A percentile compares a stretch with the other conserved stretches of the same genome.
Evolutionary conservation across 2,329 filamentous ascomycete genomes (phyloP).

Genomic region (Septoria petroselini): DNA sequence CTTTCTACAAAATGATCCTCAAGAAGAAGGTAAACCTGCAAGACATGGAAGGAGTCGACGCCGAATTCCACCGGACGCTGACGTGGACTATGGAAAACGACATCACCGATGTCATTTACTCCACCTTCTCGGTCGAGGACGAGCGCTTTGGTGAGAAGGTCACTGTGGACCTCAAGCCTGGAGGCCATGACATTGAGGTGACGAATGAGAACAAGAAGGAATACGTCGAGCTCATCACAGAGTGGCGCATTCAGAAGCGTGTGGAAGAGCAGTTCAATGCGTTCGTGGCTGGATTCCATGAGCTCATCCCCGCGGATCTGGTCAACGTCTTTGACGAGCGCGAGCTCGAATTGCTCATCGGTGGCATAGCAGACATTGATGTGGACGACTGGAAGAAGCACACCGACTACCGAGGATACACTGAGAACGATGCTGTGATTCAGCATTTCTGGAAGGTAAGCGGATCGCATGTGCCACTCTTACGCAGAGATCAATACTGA

Average conservation of each 20-base stretch:
- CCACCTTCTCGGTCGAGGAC: conserved; percentile 95
- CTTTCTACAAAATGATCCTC: conserved; percentile 98
- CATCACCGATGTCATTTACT: conserved; percentile 89
- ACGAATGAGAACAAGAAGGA: conserved; percentile 99
- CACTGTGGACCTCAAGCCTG: conserved; percentile 88
- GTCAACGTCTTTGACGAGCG: conserved; percentile 99
- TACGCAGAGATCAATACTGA: conserved; percentile 20
- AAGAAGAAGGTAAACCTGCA: conserved; percentile 86
- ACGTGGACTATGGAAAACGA: conserved; percentile 99
- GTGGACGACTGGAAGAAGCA: conserved; percentile 99
- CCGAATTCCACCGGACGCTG: conserved; percentile 92
- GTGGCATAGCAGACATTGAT: conserved; percentile 99
- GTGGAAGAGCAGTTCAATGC: conserved; percentile 98
- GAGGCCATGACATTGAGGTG: conserved; percentile 87
- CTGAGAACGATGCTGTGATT: conserved; percentile 94
- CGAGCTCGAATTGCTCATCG: conserved; percentile 92
- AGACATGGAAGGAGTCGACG: conserved; percentile 99
- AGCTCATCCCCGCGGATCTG: conserved; percentile 91
- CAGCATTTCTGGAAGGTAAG: conserved; percentile 93
- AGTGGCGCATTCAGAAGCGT: conserved; percentile 98
- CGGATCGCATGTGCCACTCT: neutral
- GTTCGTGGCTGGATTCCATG: conserved; percentile 95
- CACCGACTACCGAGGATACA: conserved; percentile 97
- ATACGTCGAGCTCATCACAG: conserved; percentile 97
- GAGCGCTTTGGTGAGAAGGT: conserved; percentile 94